These are phyloP conservation scores for Fusarium chuoi DNA, from an alignment of 2,329 filamentous ascomycete genomes.

Conservation along the genomic window DNA sequence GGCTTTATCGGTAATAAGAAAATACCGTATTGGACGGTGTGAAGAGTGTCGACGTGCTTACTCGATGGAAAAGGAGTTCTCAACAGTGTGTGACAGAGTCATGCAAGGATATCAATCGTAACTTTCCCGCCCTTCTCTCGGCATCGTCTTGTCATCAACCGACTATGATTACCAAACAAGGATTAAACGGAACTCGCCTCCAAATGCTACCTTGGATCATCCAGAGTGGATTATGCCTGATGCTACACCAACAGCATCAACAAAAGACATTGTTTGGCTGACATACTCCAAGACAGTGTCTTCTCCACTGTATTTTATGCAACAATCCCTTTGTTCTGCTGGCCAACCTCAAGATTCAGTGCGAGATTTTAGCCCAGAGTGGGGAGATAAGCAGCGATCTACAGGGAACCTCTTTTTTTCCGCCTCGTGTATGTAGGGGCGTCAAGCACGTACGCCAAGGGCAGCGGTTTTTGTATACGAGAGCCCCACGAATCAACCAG, in stretches of 20 bases:
- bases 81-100: not conserved
- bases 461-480: not conserved
- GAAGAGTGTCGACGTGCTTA: not conserved
- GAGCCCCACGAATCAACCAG: conserved; percentile 21
- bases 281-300: not conserved
- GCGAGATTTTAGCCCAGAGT: conserved; percentile 13
- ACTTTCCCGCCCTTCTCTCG: not conserved
- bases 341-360: not conserved
- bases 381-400: conserved; percentile 13
- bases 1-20: not conserved
- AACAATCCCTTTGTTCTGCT: not conserved
- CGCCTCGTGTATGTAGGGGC: conserved; percentile 28
- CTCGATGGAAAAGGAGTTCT: not conserved
- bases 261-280: not conserved
- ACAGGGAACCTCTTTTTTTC: not conserved
- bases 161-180: not conserved
- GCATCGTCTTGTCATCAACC: not conserved
- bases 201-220: conserved; percentile 8
- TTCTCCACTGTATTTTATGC: not conserved
- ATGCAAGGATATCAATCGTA: not conserved
- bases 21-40: not conserved
- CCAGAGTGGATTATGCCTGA: not conserved
- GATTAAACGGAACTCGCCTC: conserved; percentile 7
- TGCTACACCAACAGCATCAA: not conserved
- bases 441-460: not conserved